A percentile compares a stretch with the other conserved stretches of the same genome.
Evolutionary conservation across 441 rosid species (phyloP).

Genomic region (Euphorbia schlechtendalii): DNA sequence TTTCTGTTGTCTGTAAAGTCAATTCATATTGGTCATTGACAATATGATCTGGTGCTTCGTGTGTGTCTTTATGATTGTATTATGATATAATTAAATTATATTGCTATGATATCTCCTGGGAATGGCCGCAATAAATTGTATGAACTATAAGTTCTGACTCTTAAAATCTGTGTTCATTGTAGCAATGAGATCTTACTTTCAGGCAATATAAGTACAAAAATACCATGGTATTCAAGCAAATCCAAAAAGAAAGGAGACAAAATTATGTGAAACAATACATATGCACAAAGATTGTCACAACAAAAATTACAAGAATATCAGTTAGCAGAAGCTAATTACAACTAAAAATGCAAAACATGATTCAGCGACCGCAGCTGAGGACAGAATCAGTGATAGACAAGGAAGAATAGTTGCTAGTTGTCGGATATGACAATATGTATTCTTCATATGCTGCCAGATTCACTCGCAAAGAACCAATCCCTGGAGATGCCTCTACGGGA

Average conservation of each 20-base stretch:
- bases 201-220: background rate
- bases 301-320: background rate
- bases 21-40: background rate
- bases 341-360: background rate
- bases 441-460: conserved; percentile 4
- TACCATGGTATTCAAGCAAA: too few species aligned
- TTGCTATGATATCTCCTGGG: background rate
- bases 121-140: too few species aligned
- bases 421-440: background rate
- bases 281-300: background rate
- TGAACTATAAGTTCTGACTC: background rate
- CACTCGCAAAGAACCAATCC: conserved; percentile 17
- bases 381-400: conserved; percentile 13
- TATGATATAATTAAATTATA: background rate
- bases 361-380: conserved; percentile 20
- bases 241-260: too few species aligned
- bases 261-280: background rate
- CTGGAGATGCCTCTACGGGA: conserved; percentile 16
- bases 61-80: background rate
- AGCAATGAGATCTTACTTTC: background rate
- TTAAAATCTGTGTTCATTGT: background rate
- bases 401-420: conserved; percentile 4
- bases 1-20: background rate
- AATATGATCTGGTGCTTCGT: conserved; percentile 1
- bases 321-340: background rate